Evolutionary conservation across 441 rosid genomes (phyloP).

Genomic region (Gossypium gossypioides): DNA sequence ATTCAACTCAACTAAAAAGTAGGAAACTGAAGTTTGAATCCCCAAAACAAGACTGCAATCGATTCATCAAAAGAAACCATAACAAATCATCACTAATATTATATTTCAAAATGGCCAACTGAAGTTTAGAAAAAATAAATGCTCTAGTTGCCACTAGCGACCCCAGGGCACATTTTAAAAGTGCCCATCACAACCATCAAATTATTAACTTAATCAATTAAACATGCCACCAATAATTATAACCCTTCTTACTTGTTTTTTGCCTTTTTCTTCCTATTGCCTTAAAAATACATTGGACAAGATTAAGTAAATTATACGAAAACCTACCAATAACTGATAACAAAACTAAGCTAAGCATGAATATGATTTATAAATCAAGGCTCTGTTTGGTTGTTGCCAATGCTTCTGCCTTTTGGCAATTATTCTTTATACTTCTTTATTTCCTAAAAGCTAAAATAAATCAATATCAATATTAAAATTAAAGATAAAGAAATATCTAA

Average conservation of each 20-base stretch:
- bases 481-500: not conserved
- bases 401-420: not conserved
- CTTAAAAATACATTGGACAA: not conserved
- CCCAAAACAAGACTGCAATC: not conserved
- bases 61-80: not conserved
- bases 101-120: not conserved
- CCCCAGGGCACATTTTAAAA: conserved; percentile 3
- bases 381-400: not conserved
- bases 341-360: conserved; percentile 7
- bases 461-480: not conserved
- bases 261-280: conserved; percentile 1
- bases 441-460: not conserved
- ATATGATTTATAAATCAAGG: not conserved
- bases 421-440: not conserved
- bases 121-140: not conserved
- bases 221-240: not conserved
- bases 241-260: not conserved
- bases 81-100: not conserved
- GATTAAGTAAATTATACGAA: not conserved
- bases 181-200: not conserved
- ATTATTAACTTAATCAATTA: not conserved
- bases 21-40: not conserved
- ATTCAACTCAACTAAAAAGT: not conserved
- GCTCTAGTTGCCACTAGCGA: not conserved
- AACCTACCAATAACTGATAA: not conserved